Conservation (phyloP, 1,284 basidiomycete genomes). For the Ceraceosorus guamensis region DNA sequence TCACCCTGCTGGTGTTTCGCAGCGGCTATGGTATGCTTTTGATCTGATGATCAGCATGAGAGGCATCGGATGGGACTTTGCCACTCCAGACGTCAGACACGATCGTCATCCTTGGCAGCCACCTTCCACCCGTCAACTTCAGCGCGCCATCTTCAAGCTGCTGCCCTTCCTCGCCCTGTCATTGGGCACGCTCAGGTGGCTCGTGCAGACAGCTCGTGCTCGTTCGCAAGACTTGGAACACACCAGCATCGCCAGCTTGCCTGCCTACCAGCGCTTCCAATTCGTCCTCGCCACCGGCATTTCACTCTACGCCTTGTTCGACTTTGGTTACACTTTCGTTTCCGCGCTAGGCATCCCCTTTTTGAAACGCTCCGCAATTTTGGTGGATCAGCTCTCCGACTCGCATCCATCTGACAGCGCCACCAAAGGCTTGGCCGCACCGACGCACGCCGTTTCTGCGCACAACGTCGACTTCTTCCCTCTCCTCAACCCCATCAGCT, state of each 20-base stretch:
- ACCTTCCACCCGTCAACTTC: conserved; percentile 18
- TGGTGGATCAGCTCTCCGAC: too few species aligned
- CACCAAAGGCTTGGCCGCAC: neutral
- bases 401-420: neutral
- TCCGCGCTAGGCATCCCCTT: conserved; percentile 23
- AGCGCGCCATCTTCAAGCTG: conserved; percentile 20
- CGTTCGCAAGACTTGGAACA: neutral
- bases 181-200: conserved; percentile 13
- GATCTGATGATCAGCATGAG: conserved; percentile 34
- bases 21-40: conserved; percentile 23
- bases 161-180: conserved; percentile 18
- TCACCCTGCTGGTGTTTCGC: neutral
- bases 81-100: conserved; percentile 25
- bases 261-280: conserved; percentile 10
- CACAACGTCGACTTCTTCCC: conserved; percentile 34
- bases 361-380: too few species aligned
- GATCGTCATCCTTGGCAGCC: conserved; percentile 30
- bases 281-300: conserved; percentile 26
- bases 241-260: conserved; percentile 18
- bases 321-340: conserved; percentile 28
- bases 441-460: neutral
- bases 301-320: conserved; percentile 28
- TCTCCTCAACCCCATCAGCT: conserved; percentile 21
- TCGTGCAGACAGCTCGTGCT: neutral
- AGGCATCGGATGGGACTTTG: conserved; percentile 32